Percentiles rank a stretch among this genome's conserved stretches.
These are phyloP conservation scores for Candida tunisiensis DNA, from an alignment of 1,139 yeast genomes.

Conservation along the genomic window DNA sequence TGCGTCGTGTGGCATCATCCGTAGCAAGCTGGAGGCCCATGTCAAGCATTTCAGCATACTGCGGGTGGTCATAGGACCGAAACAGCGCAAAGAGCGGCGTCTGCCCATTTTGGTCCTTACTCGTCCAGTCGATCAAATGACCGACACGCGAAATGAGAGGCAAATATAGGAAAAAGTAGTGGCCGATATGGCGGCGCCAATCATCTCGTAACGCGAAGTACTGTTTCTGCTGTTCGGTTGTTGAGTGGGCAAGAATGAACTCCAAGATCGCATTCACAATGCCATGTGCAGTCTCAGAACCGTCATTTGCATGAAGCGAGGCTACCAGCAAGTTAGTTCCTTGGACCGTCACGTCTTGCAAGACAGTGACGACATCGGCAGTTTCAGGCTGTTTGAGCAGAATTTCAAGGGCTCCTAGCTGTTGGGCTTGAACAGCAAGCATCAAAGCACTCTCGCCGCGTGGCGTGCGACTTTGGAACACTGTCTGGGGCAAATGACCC, in stretches of 20 bases:
- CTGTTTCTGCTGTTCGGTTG: conserved; percentile 23
- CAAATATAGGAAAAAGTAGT: conserved; percentile 41
- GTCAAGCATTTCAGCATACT: conserved; percentile 35
- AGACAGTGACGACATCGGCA: too few relatives aligned
- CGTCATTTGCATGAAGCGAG: too few relatives aligned
- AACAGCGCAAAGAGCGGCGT: conserved; percentile 70
- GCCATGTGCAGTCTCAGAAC: too few relatives aligned
- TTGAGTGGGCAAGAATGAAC: not conserved
- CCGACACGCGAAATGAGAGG: conserved; percentile 37
- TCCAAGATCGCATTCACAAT: not conserved
- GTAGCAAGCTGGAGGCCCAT: conserved; percentile 27
- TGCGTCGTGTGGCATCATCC: conserved; percentile 1
- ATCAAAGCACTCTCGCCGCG: too few relatives aligned
- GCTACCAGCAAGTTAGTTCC: too few relatives aligned
- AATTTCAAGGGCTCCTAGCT: too few relatives aligned
- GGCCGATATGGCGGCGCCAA: conserved; percentile 43
- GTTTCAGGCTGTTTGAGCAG: too few relatives aligned
- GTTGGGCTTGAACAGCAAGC: too few relatives aligned
- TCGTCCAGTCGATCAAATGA: conserved; percentile 36
- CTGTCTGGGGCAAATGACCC: too few relatives aligned
- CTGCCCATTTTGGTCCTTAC: conserved; percentile 49
- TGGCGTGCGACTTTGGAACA: too few relatives aligned
- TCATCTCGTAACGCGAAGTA: conserved; percentile 38
- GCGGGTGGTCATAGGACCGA: conserved; percentile 65
- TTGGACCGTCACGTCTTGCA: too few relatives aligned